A percentile compares a stretch with the other conserved stretches of the same genome.
Evolutionary conservation across 345 rosid species (phyloP).

Genomic region (Hibiscus tridactylites): DNA sequence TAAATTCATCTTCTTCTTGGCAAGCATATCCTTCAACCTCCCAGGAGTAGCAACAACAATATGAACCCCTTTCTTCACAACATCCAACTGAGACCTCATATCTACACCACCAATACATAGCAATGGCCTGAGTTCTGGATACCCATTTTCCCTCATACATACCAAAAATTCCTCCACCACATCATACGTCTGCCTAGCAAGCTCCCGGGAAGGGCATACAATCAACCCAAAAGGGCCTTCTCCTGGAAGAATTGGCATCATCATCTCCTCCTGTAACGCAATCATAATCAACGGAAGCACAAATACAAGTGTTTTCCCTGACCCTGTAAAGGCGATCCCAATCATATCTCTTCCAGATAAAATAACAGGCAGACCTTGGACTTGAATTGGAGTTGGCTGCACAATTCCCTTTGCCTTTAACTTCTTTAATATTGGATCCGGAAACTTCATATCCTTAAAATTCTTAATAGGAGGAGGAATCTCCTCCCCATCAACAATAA

Average conservation of each 20-base stretch:
- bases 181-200: slow-evolving; percentile 83
- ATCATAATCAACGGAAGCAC: slow-evolving; percentile 89
- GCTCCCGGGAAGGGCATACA: slow-evolving; percentile 85
- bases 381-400: slow-evolving; percentile 94
- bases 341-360: slow-evolving; percentile 83
- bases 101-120: slow-evolving; percentile 93
- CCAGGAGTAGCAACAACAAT: slow-evolving; percentile 97
- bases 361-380: slow-evolving; percentile 86
- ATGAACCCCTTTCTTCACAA: slow-evolving; percentile 81
- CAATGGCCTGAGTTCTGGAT: slow-evolving; percentile 65
- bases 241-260: slow-evolving; percentile 82
- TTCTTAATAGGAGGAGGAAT: slow-evolving; percentile 77
- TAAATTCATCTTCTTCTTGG: slow-evolving; percentile 86
- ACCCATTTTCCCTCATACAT: slow-evolving; percentile 55
- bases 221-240: slow-evolving; percentile 86
- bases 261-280: slow-evolving; percentile 78
- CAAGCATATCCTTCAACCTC: slow-evolving; percentile 90
- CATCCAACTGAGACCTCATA: slow-evolving; percentile 84
- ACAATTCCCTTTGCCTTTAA: slow-evolving; percentile 77
- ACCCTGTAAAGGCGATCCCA: slow-evolving; percentile 89
- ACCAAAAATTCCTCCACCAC: slow-evolving; percentile 73
- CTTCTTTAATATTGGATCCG: slow-evolving; percentile 52
- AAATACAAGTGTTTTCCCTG: slow-evolving; percentile 83
- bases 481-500: slow-evolving; percentile 81
- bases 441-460: slow-evolving; percentile 83